These are phyloP conservation scores for Leccinum variicolor DNA, from an alignment of 768 basidiomycete genomes.

Conservation along the genomic window DNA sequence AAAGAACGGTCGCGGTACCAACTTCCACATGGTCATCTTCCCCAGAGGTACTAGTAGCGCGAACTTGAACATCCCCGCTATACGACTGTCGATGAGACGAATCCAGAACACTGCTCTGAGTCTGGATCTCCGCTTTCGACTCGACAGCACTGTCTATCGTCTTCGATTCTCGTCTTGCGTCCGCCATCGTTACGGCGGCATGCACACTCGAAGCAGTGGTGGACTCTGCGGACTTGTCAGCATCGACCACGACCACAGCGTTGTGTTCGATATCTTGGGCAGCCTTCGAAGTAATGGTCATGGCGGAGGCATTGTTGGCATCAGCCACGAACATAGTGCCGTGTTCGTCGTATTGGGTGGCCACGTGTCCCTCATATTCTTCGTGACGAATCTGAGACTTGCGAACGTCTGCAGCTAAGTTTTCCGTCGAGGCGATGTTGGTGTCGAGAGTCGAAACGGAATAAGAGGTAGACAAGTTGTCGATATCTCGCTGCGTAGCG, in stretches of 20 bases:
- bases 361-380: neutral
- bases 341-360: neutral
- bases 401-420: neutral
- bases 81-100: neutral
- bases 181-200: neutral
- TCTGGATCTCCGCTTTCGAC: neutral
- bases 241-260: neutral
- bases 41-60: neutral
- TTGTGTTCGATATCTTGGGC: neutral
- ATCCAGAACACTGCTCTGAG: neutral
- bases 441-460: neutral
- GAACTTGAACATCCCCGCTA: neutral
- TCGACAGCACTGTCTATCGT: neutral
- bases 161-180: neutral
- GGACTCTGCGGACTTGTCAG: neutral
- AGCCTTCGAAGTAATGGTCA: neutral
- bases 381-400: neutral
- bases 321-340: neutral
- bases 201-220: neutral
- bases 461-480: neutral
- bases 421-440: neutral
- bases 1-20: neutral
- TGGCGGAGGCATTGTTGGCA: neutral
- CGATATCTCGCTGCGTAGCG: neutral
- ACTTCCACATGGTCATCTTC: neutral